A percentile compares a stretch with the other conserved stretches of the same genome.
Evolutionary conservation across 1,139 yeast species (phyloP).

Genomic region (Diutina sp.): DNA sequence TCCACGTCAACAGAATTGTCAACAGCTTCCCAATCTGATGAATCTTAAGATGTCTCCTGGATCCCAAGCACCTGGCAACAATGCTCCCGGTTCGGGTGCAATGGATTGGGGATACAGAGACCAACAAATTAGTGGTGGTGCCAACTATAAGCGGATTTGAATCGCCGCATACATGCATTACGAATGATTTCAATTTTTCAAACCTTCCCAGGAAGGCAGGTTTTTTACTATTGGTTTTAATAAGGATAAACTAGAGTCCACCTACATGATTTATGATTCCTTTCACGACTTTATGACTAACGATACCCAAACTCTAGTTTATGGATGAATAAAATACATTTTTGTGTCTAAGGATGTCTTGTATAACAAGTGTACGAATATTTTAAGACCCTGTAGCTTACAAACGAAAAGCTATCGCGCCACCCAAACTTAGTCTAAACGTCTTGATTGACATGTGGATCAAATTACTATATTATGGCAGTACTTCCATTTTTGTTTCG

Average conservation of each 20-base stretch:
- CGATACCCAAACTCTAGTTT: background rate
- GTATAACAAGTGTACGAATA: too few species aligned
- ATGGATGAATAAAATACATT: background rate
- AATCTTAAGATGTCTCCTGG: background rate
- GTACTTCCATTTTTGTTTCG: too few species aligned
- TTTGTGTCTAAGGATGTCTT: background rate
- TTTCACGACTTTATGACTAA: background rate
- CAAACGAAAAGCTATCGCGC: too few species aligned
- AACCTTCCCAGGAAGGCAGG: background rate
- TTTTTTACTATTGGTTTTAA: background rate
- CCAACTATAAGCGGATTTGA: slow-evolving; percentile 2
- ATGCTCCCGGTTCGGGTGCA: background rate
- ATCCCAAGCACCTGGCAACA: background rate
- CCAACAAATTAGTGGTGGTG: background rate
- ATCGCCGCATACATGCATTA: background rate
- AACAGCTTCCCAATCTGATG: background rate
- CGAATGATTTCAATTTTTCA: background rate
- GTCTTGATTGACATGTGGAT: too few species aligned
- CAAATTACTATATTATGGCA: too few species aligned
- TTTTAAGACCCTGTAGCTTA: too few species aligned
- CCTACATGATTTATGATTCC: background rate
- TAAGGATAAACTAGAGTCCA: background rate
- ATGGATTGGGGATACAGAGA: slow-evolving; percentile 1
- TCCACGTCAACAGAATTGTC: background rate
- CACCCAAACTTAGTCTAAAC: too few species aligned